phyloP scores from a whole-genome alignment of 78 protist species.

The Anaeramoeba ignava region DNA sequence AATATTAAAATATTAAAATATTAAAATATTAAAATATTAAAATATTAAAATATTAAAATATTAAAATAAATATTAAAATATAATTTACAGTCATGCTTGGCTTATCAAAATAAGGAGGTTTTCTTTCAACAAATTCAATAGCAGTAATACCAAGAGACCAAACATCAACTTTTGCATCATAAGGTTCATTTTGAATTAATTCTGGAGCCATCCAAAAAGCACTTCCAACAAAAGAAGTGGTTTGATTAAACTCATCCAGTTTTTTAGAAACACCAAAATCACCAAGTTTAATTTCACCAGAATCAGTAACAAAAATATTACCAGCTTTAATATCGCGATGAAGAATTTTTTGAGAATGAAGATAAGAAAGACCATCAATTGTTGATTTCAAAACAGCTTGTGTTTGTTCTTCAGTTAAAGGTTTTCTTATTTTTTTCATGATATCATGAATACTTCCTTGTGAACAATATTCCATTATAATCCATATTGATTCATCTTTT shows the following conservation, averaged over 20 bases:
- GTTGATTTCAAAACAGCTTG: neutral
- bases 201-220: slow-evolving; percentile 96
- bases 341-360: neutral
- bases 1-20: too few relatives aligned
- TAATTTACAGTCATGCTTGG: neutral
- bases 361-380: neutral
- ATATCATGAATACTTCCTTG: neutral
- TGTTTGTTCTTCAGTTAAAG: neutral
- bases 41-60: too few relatives aligned
- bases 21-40: too few relatives aligned
- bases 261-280: too few relatives aligned
- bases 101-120: neutral
- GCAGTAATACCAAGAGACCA: neutral
- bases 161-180: slow-evolving; percentile 40
- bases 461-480: neutral
- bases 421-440: neutral
- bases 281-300: too few relatives aligned
- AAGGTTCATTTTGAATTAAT: slow-evolving; percentile 63
- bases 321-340: neutral
- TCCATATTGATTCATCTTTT: neutral
- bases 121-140: neutral
- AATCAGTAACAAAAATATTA: neutral
- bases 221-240: too few relatives aligned
- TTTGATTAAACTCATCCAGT: too few relatives aligned
- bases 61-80: neutral